phyloP scores from a whole-genome alignment of 805 yeast species.

The Pichia eremophila region DNA sequence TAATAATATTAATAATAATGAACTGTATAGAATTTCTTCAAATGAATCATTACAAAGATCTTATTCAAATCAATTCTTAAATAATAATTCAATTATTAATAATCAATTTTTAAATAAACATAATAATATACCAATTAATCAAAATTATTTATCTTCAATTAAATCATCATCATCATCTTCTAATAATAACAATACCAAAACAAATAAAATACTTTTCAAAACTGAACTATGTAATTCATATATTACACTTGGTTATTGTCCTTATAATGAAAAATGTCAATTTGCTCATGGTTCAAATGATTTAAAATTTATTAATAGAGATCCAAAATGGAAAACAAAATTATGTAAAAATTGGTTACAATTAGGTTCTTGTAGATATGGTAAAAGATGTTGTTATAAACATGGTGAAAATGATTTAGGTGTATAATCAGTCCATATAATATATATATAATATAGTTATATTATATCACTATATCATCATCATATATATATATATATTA shows the following conservation, averaged over 20 bases:
- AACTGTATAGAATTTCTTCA: not conserved
- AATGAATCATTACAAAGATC: not conserved
- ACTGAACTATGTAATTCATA: slow-evolving; percentile 84
- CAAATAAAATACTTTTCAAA: slow-evolving; percentile 47
- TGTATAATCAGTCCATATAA: too few species aligned
- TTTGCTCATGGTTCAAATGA: slow-evolving; percentile 87
- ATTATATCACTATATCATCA: too few species aligned
- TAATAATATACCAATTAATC: not conserved
- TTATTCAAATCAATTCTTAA: not conserved
- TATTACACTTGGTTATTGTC: slow-evolving; percentile 63
- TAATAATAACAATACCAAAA: not conserved
- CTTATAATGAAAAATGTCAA: slow-evolving; percentile 86
- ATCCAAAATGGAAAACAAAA: slow-evolving; percentile 83
- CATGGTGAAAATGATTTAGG: slow-evolving; percentile 43
- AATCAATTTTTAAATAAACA: not conserved
- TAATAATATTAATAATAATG: too few species aligned
- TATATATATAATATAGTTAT: too few species aligned
- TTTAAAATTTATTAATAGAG: slow-evolving; percentile 60
- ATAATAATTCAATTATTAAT: not conserved
- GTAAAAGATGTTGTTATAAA: slow-evolving; percentile 85
- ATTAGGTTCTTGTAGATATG: slow-evolving; percentile 77
- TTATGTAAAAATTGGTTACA: slow-evolving; percentile 84
- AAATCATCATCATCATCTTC: too few species aligned
- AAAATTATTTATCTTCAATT: not conserved
- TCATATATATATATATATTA: too few species aligned